Percentiles rank a stretch among this genome's conserved stretches.
Evolutionary conservation across 2,329 filamentous ascomycete genomes (phyloP).

Genomic region (Aspergillus costaricaensis): DNA sequence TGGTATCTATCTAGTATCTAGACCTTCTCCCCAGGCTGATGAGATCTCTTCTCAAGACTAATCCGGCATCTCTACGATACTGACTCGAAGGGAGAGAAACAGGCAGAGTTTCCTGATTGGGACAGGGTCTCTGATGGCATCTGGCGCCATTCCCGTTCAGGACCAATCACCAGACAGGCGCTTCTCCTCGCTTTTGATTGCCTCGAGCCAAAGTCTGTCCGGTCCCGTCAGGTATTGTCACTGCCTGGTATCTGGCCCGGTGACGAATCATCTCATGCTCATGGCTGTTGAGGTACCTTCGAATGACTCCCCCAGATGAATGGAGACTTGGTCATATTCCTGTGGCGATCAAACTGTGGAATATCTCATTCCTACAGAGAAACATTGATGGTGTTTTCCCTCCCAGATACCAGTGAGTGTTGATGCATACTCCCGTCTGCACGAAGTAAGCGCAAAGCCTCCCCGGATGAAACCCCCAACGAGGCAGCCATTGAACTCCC

Average conservation of each 20-base stretch:
- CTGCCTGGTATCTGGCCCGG: neutral
- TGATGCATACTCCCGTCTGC: too few species aligned
- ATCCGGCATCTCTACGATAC: neutral
- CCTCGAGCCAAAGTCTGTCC: neutral
- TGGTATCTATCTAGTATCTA: neutral
- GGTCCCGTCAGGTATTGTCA: slow-evolving; percentile 16
- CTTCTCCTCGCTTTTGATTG: slow-evolving; percentile 17
- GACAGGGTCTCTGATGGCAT: slow-evolving; percentile 7
- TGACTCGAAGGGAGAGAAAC: neutral
- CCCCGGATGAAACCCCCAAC: neutral
- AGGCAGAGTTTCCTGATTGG: slow-evolving; percentile 2
- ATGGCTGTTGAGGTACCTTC: too few species aligned
- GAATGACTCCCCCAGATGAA: neutral
- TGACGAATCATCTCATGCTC: neutral
- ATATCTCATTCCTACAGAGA: too few species aligned
- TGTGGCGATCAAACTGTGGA: neutral
- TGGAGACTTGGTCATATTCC: neutral
- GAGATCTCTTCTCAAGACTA: too few species aligned
- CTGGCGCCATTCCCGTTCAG: slow-evolving; percentile 17
- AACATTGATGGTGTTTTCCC: too few species aligned
- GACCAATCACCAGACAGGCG: slow-evolving; percentile 25
- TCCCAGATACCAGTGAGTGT: too few species aligned
- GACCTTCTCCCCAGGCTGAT: neutral
- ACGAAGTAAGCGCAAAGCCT: too few species aligned
- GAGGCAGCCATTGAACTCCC: neutral